Evolutionary conservation across 2,329 filamentous ascomycete species (phyloP), one percentile per base, ranked within the genome.

Genomic region (Dryadomyces quercus-mongolicae): DNA sequence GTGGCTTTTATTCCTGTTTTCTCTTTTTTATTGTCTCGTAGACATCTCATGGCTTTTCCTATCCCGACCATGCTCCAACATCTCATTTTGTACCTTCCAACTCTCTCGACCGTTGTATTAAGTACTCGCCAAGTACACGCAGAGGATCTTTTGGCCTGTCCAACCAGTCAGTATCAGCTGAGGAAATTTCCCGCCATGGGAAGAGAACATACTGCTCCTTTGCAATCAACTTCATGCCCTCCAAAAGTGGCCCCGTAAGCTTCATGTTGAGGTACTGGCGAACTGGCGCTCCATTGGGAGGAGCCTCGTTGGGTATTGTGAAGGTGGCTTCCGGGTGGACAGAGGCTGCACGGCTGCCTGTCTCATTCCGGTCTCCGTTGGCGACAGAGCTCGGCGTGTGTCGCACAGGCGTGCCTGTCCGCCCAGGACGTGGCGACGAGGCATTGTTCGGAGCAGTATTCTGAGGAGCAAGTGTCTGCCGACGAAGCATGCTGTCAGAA

Each of bases 181-280:
- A 49, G 54, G 34, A 22, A 22, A 42, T 40, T 43, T 40, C 55
- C 36, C 15, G 2, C 34, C 13, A 3, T 1, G 3, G 36, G 13
- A 9, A 42, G 20, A 2, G n/a, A 20, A 76, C 84, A 63, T 68
- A 88, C 85, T 85, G 80, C 45, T 88, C 82, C 60, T 79, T 82
- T 5, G 83, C 84, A 57, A 90, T 65, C 54, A 76, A 68, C 70
- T 88, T 89, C 83, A 90, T 86, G 22, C 85, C 86, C 62, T 89
- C 85, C 43, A 89, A 69, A 55, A 90, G 63, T 25, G 78, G 76
- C 1, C 79, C 79, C 0, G 84, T 86, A 44, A 90, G 77, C 61
- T 82, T 86, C 50, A 76, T 74, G 63, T 89, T 89, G 60, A 90
- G 68, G 65, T 88, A 90, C 62, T 80, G 77, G 47, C 86, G 77